phyloP scores from a whole-genome alignment of 2,329 filamentous ascomycete genomes.

The Emergomyces orientalis region DNA sequence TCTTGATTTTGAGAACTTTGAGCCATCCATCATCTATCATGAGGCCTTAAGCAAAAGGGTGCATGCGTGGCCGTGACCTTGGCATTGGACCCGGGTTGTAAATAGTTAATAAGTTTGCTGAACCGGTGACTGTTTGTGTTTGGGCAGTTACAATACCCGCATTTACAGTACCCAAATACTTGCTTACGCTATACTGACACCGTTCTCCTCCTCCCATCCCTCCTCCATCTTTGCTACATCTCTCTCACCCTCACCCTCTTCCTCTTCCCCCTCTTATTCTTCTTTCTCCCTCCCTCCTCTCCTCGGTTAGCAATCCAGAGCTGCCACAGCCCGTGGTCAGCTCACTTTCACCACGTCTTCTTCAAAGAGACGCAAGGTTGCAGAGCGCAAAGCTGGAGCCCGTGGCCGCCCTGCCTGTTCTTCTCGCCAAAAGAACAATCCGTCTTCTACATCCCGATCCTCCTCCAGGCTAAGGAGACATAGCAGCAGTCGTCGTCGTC shows the following conservation, averaged over 20 bases:
- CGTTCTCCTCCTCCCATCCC: too few species aligned
- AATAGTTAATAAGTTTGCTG: too few species aligned
- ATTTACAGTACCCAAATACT: background rate
- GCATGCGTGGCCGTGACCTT: too few species aligned
- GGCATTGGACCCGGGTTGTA: too few species aligned
- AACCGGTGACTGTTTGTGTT: too few species aligned
- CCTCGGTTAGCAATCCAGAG: constrained; percentile 19
- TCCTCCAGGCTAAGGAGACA: constrained; percentile 16
- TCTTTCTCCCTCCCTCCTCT: background rate
- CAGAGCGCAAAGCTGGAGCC: constrained; percentile 33
- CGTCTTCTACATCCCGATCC: constrained; percentile 21
- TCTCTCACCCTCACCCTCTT: background rate
- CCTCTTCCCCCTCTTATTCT: background rate
- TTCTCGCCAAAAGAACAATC: background rate
- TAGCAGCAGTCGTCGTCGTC: constrained; percentile 8
- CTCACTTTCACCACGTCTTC: constrained; percentile 43
- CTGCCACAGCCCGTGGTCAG: constrained; percentile 38
- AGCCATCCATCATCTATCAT: background rate
- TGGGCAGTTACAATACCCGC: background rate
- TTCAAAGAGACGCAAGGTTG: constrained; percentile 42
- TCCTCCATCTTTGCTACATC: background rate
- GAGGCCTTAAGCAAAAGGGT: background rate
- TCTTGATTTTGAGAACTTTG: background rate
- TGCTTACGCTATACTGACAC: too few species aligned
- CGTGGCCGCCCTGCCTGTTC: constrained; percentile 16